A percentile compares a stretch with the other conserved stretches of the same genome.
Conservation (phyloP, 108 stramenopile genomes). For the Mediolabrus comicus region DNA sequence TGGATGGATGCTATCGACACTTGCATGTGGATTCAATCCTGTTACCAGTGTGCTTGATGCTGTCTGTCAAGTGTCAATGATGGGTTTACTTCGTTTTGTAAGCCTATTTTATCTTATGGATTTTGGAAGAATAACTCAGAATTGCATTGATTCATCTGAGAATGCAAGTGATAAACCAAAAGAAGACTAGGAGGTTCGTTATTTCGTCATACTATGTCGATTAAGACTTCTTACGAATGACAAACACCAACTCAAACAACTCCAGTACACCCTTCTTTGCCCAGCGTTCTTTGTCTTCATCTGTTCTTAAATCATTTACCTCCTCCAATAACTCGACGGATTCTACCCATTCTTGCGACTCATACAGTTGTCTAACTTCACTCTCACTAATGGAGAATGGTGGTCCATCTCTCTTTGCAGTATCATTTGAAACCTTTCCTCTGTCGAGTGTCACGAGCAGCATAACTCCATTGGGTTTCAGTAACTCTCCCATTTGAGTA, state of each 20-base stretch:
- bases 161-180: neutral
- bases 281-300: constrained; percentile 52
- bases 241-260: constrained; percentile 44
- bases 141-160: neutral
- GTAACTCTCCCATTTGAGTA: constrained; percentile 45
- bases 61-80: constrained; percentile 66
- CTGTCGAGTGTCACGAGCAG: constrained; percentile 67
- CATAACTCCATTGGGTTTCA: constrained; percentile 62
- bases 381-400: constrained; percentile 69
- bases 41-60: constrained; percentile 57
- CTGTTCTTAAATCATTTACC: constrained; percentile 45
- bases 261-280: constrained; percentile 31
- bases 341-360: constrained; percentile 52
- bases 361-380: constrained; percentile 50
- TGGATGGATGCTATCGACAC: constrained; percentile 80
- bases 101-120: constrained; percentile 77
- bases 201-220: neutral
- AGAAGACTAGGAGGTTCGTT: neutral
- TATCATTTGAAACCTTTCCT: constrained; percentile 30
- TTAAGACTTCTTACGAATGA: constrained; percentile 24
- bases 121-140: constrained; percentile 67
- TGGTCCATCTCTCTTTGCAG: constrained; percentile 52
- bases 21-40: constrained; percentile 79
- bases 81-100: constrained; percentile 68
- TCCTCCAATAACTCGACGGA: constrained; percentile 51